Base-by-base conservation (phyloP, 805 yeast genomes). In the Teunomyces lycoperdinae region DNA sequence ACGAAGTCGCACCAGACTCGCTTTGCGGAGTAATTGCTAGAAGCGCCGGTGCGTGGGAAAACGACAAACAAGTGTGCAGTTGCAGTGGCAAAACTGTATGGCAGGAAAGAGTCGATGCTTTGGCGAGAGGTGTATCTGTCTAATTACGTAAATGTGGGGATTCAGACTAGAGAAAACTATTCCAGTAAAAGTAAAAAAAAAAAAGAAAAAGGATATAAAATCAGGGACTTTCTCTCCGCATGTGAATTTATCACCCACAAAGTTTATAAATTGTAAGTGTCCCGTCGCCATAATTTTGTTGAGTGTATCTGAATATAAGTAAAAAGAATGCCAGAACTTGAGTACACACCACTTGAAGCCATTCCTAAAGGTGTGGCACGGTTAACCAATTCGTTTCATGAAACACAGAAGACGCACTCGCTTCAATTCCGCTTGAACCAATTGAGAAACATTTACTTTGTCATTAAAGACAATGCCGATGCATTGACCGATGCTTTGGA, bases 41-140 rank as follows among this genome's bases (percentile, higher is more conserved):
- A 60, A 86, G 95, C 58, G 98, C 99, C 1, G 99, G 99, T 11
- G 87, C 83, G 24, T 94, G 98, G 97, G 96, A 92, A 62, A 94
- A 94, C 67, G 88, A 86, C 56, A 92, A 92, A 68, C 83, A 83
- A 50, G 96, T 92, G 2, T 92, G 99, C 67, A 84, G 92, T 30
- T 94, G 98, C 66, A 84, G 92, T 11, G 99, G 99, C 13, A 89
- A 90, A 74, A 88, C 96, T 0, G 81, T 92, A 24, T 92, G 99
- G 98, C 90, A 94, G 63, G 99, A 92, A 66, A 76, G 97, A 47
- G 66, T 73, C 43, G 96, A 89, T 59, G 96, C 96, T 1, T 63
- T 81, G 30, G 54, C 63, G 4, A 79, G 78, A 53, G 94, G 94
- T 6, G 64, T 81, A 16, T 68, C 61, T 24, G 38, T 46, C 13